Evolutionary conservation across 2,329 filamentous ascomycete genomes (phyloP).

Genomic region (Elsinoe arachidis): DNA sequence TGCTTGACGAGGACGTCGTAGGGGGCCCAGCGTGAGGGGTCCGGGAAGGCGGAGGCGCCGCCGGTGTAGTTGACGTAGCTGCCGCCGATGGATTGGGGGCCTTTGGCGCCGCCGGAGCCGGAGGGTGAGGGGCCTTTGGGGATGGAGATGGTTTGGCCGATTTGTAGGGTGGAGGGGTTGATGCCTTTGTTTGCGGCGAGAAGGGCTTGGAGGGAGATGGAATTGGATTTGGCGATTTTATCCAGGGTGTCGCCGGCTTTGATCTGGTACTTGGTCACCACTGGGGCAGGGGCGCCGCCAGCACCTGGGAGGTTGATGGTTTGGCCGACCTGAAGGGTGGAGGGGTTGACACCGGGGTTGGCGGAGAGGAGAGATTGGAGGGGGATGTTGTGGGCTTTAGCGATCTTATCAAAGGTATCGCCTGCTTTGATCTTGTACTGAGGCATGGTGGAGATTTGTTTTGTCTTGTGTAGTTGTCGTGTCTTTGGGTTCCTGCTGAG

Average conservation of each 20-base stretch:
- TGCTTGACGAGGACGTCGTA: constrained; percentile 6
- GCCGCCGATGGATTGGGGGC: background rate
- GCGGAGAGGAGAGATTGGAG: constrained; percentile 1
- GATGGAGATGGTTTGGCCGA: constrained; percentile 6
- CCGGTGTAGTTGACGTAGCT: constrained; percentile 8
- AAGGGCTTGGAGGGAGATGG: constrained; percentile 2
- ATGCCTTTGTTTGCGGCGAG: constrained; percentile 6
- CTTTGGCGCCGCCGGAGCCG: background rate
- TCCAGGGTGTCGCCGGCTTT: constrained; percentile 3
- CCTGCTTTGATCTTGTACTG: constrained; percentile 6
- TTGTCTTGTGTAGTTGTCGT: background rate
- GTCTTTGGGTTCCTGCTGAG: background rate
- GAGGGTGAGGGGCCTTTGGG: background rate
- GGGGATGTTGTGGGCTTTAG: background rate
- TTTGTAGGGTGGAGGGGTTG: background rate
- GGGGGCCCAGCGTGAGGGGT: background rate
- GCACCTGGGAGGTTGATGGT: background rate
- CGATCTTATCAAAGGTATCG: constrained; percentile 1
- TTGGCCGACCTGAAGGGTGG: background rate
- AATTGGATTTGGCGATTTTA: background rate
- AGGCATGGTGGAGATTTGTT: background rate
- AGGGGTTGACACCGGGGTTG: background rate
- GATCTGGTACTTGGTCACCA: constrained; percentile 1
- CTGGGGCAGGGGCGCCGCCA: background rate
- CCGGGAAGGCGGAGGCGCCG: background rate